Conservation (phyloP, 2,329 filamentous ascomycete genomes). For the Fusarium staphyleae region DNA sequence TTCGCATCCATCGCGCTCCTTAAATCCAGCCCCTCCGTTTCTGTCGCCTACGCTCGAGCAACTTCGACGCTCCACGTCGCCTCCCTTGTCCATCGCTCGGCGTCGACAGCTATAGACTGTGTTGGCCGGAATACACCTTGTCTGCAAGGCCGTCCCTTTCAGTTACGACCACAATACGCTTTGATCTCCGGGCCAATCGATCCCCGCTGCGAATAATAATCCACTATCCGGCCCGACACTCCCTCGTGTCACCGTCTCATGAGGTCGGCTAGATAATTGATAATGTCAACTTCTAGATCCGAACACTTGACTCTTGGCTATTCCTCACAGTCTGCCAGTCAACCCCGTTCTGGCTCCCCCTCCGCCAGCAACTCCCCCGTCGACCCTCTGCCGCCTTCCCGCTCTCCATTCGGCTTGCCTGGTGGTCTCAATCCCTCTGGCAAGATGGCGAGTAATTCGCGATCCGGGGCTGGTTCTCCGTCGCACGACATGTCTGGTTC, state of each 20-base stretch:
- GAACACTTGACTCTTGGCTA: constrained; percentile 89
- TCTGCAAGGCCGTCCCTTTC: constrained; percentile 24
- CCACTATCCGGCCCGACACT: constrained; percentile 40
- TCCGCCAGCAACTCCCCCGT: constrained; percentile 82
- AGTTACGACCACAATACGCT: constrained; percentile 23
- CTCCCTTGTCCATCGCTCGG: constrained; percentile 18
- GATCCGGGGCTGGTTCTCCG: constrained; percentile 93
- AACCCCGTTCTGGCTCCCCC: constrained; percentile 79
- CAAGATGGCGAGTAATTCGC: constrained; percentile 66
- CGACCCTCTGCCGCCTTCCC: constrained; percentile 70
- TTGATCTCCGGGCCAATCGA: constrained; percentile 27
- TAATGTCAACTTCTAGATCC: constrained; percentile 90
- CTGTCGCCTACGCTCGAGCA: constrained; percentile 34
- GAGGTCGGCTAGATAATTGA: constrained; percentile 73
- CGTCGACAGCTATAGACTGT: constrained; percentile 29
- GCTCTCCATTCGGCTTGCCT: constrained; percentile 76
- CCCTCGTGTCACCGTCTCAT: constrained; percentile 46
- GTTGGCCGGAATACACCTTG: constrained; percentile 12
- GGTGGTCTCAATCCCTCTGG: constrained; percentile 65
- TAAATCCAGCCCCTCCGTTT: constrained; percentile 34
- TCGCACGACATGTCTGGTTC: constrained; percentile 84
- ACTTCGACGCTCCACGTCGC: constrained; percentile 29
- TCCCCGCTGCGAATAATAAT: constrained; percentile 39
- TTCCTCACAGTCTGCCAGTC: constrained; percentile 71
- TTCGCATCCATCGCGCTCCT: constrained; percentile 40